Percentiles rank a stretch among this genome's conserved stretches.
phyloP scores from a whole-genome alignment of 1,284 basidiomycete genomes.

The Sporisorium exsertum region DNA sequence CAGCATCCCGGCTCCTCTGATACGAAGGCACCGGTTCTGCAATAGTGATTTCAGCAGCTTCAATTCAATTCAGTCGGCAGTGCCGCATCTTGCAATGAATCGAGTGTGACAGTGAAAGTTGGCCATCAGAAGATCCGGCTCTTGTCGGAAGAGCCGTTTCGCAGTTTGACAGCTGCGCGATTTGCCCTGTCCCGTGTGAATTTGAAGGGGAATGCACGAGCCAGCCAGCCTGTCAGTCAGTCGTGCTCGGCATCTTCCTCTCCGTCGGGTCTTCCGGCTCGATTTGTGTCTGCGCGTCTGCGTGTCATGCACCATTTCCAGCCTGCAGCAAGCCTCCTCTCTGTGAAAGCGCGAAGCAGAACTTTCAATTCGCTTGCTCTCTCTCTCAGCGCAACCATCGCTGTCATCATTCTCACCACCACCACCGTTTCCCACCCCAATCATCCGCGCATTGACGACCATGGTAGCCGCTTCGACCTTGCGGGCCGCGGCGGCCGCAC shows the following conservation, averaged over 20 bases:
- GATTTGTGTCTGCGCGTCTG: neutral
- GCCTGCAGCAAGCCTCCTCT: neutral
- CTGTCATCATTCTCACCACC: neutral
- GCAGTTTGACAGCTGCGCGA: constrained; percentile 16
- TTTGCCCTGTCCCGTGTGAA: neutral
- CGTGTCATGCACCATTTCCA: constrained; percentile 3
- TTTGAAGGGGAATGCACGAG: constrained; percentile 8
- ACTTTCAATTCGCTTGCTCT: neutral
- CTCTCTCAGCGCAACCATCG: neutral
- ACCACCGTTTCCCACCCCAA: neutral
- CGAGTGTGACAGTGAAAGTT: neutral
- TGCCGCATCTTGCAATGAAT: neutral
- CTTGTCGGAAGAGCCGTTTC: neutral
- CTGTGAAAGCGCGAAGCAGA: too few species aligned
- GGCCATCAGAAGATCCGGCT: neutral
- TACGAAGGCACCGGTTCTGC: neutral
- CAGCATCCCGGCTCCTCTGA: neutral
- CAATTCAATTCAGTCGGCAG: neutral
- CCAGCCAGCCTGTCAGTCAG: neutral
- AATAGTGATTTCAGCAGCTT: neutral
- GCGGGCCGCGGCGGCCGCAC: constrained; percentile 9
- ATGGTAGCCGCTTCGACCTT: constrained; percentile 17
- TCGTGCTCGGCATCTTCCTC: neutral
- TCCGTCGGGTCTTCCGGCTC: constrained; percentile 10
- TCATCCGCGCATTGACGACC: neutral